Conservation (phyloP, 768 basidiomycete species). For the Russula sp. region DNA sequence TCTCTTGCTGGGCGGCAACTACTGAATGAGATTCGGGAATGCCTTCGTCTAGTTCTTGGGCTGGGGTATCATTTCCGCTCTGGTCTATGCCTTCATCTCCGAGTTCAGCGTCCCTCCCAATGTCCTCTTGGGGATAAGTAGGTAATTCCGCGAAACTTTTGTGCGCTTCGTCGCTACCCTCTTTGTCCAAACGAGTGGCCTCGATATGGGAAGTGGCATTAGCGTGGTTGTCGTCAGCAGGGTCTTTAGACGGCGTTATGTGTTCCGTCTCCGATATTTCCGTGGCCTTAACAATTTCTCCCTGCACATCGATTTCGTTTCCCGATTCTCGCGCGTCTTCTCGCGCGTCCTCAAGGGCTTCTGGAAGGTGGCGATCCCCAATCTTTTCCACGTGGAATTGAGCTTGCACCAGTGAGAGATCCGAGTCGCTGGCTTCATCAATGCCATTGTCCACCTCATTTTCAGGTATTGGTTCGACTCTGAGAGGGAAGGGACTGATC, state of each 20-base stretch:
- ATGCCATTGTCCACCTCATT: constrained; percentile 24
- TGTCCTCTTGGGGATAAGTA: neutral
- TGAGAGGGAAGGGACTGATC: constrained; percentile 54
- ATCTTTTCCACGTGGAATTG: neutral
- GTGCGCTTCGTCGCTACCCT: neutral
- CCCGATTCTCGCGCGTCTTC: neutral
- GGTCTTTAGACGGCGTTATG: neutral
- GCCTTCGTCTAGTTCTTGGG: neutral
- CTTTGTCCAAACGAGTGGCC: neutral
- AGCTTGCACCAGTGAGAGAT: neutral
- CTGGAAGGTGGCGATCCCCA: neutral
- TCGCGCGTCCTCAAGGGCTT: neutral
- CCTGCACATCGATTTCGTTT: neutral
- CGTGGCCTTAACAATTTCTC: neutral
- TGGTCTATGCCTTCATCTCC: constrained; percentile 6
- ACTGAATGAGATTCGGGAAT: neutral
- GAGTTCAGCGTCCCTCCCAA: neutral
- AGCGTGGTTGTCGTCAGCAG: constrained; percentile 1
- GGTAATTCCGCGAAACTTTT: neutral
- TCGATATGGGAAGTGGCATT: neutral
- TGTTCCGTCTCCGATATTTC: neutral
- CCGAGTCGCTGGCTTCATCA: constrained; percentile 18
- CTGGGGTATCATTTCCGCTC: neutral
- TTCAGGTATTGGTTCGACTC: constrained; percentile 23
- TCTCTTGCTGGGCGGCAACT: neutral